Conservation (phyloP, 2,329 filamentous ascomycete genomes). For the Sphaerostilbella broomeana region DNA sequence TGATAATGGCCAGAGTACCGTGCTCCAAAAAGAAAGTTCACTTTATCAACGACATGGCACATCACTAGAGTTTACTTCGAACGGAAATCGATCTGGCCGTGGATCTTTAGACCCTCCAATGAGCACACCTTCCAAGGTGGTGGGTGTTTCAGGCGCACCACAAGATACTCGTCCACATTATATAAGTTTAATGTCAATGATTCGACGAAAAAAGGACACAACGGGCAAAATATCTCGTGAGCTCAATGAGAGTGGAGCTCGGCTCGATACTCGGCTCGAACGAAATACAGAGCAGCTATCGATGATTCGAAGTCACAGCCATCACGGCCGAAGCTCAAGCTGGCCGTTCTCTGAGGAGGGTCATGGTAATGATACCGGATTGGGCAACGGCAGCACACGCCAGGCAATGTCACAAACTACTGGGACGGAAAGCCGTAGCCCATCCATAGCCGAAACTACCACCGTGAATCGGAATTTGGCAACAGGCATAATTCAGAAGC, state of each 20-base stretch:
- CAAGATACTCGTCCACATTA: conserved; percentile 32
- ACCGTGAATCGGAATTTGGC: not conserved
- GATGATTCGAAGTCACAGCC: conserved; percentile 34
- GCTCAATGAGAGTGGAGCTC: conserved; percentile 49
- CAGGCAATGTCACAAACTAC: conserved; percentile 5
- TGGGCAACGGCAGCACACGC: conserved; percentile 18
- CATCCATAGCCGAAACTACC: conserved; percentile 7
- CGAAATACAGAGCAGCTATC: conserved; percentile 48
- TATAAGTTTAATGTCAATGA: conserved; percentile 49
- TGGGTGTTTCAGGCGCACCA: conserved; percentile 1
- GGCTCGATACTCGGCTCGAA: conserved; percentile 57
- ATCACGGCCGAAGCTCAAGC: conserved; percentile 24
- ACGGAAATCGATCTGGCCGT: conserved; percentile 35
- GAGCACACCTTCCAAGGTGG: not conserved
- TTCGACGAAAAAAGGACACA: conserved; percentile 56
- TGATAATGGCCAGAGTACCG: not conserved
- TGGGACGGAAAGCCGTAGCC: conserved; percentile 1
- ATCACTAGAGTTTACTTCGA: conserved; percentile 27
- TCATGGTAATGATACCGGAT: too few relatives aligned
- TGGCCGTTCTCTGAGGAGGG: too few relatives aligned
- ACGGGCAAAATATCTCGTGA: conserved; percentile 49
- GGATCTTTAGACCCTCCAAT: not conserved
- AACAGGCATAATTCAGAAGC: conserved; percentile 3
- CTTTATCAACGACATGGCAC: conserved; percentile 45
- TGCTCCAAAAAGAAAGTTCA: conserved; percentile 24